Evolutionary conservation across 2,329 filamentous ascomycete genomes (phyloP).

Genomic region (Aureobasidium sp.): DNA sequence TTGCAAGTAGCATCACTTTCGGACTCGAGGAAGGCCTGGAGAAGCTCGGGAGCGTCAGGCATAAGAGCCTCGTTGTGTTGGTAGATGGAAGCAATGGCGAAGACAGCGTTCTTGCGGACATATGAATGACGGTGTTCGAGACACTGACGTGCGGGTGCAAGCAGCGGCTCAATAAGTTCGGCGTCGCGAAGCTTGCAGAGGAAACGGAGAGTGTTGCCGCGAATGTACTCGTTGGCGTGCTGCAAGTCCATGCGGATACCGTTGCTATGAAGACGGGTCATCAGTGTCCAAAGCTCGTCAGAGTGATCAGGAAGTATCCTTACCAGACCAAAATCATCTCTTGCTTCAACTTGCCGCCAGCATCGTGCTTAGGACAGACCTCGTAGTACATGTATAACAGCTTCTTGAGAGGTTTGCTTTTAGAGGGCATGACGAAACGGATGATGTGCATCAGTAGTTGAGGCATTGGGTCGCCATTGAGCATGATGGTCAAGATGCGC

Average conservation of each 20-base stretch:
- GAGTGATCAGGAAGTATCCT: background rate
- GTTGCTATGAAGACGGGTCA: slow-evolving; percentile 55
- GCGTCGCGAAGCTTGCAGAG: slow-evolving; percentile 92
- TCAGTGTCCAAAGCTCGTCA: background rate
- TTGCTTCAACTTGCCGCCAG: slow-evolving; percentile 90
- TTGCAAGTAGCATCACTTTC: slow-evolving; percentile 96
- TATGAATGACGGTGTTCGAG: slow-evolving; percentile 96
- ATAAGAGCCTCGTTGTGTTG: slow-evolving; percentile 86
- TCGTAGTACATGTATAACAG: slow-evolving; percentile 99
- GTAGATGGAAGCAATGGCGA: slow-evolving; percentile 87
- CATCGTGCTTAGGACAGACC: slow-evolving; percentile 93
- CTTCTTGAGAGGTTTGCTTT: slow-evolving; percentile 95
- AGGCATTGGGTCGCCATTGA: slow-evolving; percentile 95
- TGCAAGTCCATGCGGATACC: slow-evolving; percentile 96
- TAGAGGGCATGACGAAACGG: slow-evolving; percentile 98
- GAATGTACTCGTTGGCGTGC: slow-evolving; percentile 95
- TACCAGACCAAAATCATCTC: slow-evolving; percentile 99
- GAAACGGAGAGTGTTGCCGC: slow-evolving; percentile 96
- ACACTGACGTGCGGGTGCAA: slow-evolving; percentile 85
- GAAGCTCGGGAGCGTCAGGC: slow-evolving; percentile 88
- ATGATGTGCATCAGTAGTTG: slow-evolving; percentile 99
- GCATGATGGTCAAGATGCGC: slow-evolving; percentile 91
- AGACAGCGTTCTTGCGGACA: slow-evolving; percentile 96
- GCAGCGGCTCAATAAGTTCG: slow-evolving; percentile 90
- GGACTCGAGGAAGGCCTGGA: slow-evolving; percentile 78